Evolutionary conservation across 2,329 filamentous ascomycete genomes (phyloP).

Genomic region (Colletotrichum chrysophilum): DNA sequence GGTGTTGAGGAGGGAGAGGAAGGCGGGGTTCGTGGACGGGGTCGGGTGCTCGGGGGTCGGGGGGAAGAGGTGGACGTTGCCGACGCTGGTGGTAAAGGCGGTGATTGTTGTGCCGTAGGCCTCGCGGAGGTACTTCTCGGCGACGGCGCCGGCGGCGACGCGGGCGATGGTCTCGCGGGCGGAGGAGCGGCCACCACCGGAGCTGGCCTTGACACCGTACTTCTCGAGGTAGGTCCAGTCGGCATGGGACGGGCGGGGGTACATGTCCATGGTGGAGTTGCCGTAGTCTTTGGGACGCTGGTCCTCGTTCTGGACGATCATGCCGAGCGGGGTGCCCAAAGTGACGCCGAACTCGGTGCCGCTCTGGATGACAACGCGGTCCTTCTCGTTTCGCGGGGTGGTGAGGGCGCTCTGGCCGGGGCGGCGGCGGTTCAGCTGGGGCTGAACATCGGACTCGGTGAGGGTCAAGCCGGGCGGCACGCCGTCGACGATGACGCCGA

Average conservation of each 20-base stretch:
- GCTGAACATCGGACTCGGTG: slow-evolving; percentile 87
- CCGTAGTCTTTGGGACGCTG: slow-evolving; percentile 93
- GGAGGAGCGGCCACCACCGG: slow-evolving; percentile 84
- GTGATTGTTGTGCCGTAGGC: slow-evolving; percentile 89
- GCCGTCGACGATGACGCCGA: slow-evolving; percentile 95
- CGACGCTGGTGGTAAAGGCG: slow-evolving; percentile 87
- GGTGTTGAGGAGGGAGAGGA: slow-evolving; percentile 73
- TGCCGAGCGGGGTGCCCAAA: slow-evolving; percentile 86
- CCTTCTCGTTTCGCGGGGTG: slow-evolving; percentile 92
- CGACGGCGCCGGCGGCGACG: slow-evolving; percentile 89
- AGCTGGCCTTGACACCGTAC: slow-evolving; percentile 89
- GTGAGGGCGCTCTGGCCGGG: slow-evolving; percentile 91
- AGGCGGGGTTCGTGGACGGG: slow-evolving; percentile 77
- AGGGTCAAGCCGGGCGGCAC: slow-evolving; percentile 87
- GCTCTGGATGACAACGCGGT: slow-evolving; percentile 89
- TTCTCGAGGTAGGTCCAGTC: slow-evolving; percentile 98
- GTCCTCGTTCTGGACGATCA: slow-evolving; percentile 90
- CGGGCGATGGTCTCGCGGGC: slow-evolving; percentile 95
- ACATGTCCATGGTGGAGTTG: slow-evolving; percentile 86
- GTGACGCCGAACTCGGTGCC: slow-evolving; percentile 91
- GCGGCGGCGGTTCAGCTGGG: slow-evolving; percentile 88
- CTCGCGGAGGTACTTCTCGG: slow-evolving; percentile 86
- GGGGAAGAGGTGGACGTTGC: slow-evolving; percentile 78
- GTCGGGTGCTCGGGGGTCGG: slow-evolving; percentile 71
- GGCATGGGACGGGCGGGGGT: slow-evolving; percentile 89